Evolutionary conservation across 2,329 filamentous ascomycete genomes (phyloP).

Genomic region (Talaromyces sp.): DNA sequence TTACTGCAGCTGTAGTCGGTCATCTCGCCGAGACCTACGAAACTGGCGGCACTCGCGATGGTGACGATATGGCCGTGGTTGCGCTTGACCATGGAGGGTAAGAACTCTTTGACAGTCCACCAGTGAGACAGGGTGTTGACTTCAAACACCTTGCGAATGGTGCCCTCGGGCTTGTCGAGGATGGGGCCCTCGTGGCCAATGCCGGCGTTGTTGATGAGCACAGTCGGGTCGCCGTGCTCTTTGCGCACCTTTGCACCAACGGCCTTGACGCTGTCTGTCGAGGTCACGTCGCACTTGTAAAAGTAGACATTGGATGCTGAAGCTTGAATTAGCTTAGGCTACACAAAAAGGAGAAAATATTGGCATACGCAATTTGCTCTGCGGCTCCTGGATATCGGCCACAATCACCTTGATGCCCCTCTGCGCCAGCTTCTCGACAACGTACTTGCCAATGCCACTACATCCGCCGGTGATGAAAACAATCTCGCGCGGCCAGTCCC

Average conservation of each 20-base stretch:
- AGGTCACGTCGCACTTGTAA: conserved; percentile 35
- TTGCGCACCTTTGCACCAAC: conserved; percentile 34
- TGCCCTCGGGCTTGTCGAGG: conserved; percentile 39
- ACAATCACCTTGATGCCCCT: conserved; percentile 29
- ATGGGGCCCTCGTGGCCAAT: conserved; percentile 45
- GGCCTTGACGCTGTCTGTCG: conserved; percentile 22
- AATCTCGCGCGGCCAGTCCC: conserved; percentile 24
- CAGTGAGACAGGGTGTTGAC: conserved; percentile 50
- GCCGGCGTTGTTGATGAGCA: conserved; percentile 48
- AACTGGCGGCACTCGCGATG: conserved; percentile 50
- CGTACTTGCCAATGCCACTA: conserved; percentile 34
- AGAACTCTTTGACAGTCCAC: conserved; percentile 46
- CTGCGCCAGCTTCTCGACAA: conserved; percentile 26
- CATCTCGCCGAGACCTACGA: conserved; percentile 43
- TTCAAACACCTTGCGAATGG: conserved; percentile 46
- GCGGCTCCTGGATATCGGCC: conserved; percentile 31
- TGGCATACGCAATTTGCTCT: conserved; percentile 22
- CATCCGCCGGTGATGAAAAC: conserved; percentile 33
- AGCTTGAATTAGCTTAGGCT: background rate
- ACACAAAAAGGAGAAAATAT: too few species aligned
- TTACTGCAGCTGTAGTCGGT: conserved; percentile 51
- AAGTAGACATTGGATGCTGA: conserved; percentile 29
- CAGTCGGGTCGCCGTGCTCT: conserved; percentile 39
- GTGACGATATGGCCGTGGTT: conserved; percentile 55
- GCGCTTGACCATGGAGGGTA: conserved; percentile 46